Percentiles rank a stretch among this genome's conserved stretches.
Conservation (phyloP, 2,329 filamentous ascomycete species). For the Fusarium goolgardi region DNA sequence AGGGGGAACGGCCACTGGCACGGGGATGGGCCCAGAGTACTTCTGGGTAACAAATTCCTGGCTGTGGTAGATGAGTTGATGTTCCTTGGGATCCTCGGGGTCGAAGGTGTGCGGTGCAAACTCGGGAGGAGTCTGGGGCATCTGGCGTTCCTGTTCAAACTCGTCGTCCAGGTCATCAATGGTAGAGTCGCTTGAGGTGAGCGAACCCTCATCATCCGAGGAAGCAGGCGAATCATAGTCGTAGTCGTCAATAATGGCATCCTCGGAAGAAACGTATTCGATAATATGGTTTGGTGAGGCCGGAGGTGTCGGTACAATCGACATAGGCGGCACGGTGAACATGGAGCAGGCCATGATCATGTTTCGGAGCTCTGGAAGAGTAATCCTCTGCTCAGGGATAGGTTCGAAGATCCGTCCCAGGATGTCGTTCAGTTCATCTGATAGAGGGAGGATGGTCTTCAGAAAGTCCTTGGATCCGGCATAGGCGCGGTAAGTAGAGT, state of each 20-base stretch:
- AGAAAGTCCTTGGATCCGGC: conserved; percentile 87
- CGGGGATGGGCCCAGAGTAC: conserved; percentile 55
- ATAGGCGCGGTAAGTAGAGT: conserved; percentile 94
- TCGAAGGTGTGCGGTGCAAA: conserved; percentile 59
- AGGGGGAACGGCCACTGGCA: conserved; percentile 42
- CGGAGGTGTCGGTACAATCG: conserved; percentile 54
- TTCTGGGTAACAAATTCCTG: conserved; percentile 62
- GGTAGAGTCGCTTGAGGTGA: conserved; percentile 65
- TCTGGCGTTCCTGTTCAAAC: conserved; percentile 58
- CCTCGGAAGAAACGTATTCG: conserved; percentile 62
- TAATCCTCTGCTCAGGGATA: conserved; percentile 85
- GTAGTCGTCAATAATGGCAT: conserved; percentile 57
- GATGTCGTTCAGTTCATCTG: conserved; percentile 89
- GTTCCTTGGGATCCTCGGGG: conserved; percentile 57
- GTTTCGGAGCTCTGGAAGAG: conserved; percentile 80
- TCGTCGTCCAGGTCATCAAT: conserved; percentile 65
- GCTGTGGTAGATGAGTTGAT: conserved; percentile 53
- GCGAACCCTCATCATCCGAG: conserved; percentile 67
- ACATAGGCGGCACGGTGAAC: conserved; percentile 69
- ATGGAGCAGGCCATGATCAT: conserved; percentile 80
- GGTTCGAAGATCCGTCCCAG: conserved; percentile 88
- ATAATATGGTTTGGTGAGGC: conserved; percentile 57
- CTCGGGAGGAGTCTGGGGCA: conserved; percentile 54
- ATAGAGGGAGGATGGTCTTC: conserved; percentile 90
- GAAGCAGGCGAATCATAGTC: conserved; percentile 61